Percentiles rank a stretch among this genome's conserved stretches.
These are phyloP conservation scores for Aspergillus aculeatinus DNA, from an alignment of 2,329 filamentous ascomycete genomes.

Conservation along the genomic window DNA sequence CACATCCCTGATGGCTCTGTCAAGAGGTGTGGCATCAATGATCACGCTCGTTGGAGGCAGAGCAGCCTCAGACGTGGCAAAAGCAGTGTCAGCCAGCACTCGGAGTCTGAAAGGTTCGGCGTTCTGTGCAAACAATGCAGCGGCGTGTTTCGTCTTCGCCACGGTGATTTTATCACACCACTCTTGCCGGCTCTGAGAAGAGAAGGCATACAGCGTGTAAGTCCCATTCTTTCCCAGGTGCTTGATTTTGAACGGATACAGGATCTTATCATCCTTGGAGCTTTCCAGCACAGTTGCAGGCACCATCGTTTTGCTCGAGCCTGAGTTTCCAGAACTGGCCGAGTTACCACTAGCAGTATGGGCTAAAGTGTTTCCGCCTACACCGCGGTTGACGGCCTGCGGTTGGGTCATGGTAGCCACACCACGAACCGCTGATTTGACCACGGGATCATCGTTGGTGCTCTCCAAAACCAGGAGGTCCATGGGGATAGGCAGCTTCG, in stretches of 20 bases:
- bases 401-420: constrained; percentile 60
- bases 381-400: constrained; percentile 43
- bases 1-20: constrained; percentile 84
- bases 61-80: constrained; percentile 52
- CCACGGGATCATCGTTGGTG: constrained; percentile 84
- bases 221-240: constrained; percentile 85
- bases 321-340: constrained; percentile 63
- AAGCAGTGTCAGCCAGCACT: constrained; percentile 89
- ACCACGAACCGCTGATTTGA: constrained; percentile 73
- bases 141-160: constrained; percentile 90
- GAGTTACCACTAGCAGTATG: constrained; percentile 70
- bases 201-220: constrained; percentile 85
- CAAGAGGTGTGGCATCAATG: constrained; percentile 86
- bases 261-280: constrained; percentile 72
- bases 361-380: constrained; percentile 40
- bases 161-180: constrained; percentile 95
- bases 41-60: constrained; percentile 67
- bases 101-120: constrained; percentile 91
- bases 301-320: constrained; percentile 50
- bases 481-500: constrained; percentile 94
- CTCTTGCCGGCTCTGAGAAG: constrained; percentile 70
- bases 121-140: constrained; percentile 84
- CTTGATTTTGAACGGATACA: constrained; percentile 95
- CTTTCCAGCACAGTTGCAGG: constrained; percentile 51
- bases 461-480: constrained; percentile 90